Evolutionary conservation across 2,329 filamentous ascomycete genomes (phyloP).

Genomic region (Thielaviopsis ethacetica): DNA sequence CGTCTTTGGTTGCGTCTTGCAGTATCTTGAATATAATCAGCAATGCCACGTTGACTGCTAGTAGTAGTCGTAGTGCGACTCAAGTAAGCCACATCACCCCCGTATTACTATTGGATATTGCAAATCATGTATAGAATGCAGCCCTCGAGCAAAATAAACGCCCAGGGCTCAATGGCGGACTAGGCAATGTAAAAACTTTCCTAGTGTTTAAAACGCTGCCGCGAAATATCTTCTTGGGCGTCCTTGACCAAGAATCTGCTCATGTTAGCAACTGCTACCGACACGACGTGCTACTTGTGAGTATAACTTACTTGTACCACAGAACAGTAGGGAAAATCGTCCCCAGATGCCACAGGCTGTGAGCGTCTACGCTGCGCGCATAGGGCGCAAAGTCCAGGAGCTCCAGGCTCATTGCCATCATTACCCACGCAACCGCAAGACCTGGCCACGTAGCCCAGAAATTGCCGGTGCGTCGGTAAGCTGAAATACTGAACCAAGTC

Average conservation of each 20-base stretch:
- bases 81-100: not conserved
- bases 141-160: not conserved
- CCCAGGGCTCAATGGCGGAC: not conserved
- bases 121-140: not conserved
- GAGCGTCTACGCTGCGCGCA: constrained; percentile 71
- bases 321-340: constrained; percentile 76
- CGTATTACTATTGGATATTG: not conserved
- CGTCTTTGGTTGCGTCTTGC: not conserved
- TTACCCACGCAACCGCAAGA: constrained; percentile 79
- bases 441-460: constrained; percentile 82
- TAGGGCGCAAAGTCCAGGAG: constrained; percentile 84
- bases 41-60: not conserved
- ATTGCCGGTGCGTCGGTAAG: constrained; percentile 55
- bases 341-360: constrained; percentile 88
- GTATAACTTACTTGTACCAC: constrained; percentile 78
- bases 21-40: not conserved
- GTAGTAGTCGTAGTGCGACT: not conserved
- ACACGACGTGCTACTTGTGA: not conserved
- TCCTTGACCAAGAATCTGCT: constrained; percentile 73
- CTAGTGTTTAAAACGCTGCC: constrained; percentile 16
- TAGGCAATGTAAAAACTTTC: not conserved
- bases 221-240: constrained; percentile 63
- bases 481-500: constrained; percentile 64
- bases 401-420: constrained; percentile 89
- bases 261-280: not conserved